These are phyloP conservation scores for Trypanosoma rangeli DNA, from an alignment of 208 protist species.

Conservation along the genomic window DNA sequence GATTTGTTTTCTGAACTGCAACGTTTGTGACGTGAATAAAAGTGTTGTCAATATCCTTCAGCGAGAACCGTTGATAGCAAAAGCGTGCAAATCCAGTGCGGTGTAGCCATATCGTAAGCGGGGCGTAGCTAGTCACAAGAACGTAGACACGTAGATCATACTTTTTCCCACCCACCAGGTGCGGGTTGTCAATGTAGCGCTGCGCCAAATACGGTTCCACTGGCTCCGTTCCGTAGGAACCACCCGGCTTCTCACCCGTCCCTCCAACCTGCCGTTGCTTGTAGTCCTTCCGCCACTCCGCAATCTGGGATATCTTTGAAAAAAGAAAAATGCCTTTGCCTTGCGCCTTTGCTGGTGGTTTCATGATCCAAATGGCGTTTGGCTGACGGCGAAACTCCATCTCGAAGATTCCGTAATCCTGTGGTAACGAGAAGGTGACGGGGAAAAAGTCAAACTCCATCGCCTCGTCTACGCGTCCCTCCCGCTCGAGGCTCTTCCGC, in stretches of 20 bases:
- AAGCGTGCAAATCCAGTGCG: conserved; percentile 92
- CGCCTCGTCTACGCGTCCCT: conserved; percentile 81
- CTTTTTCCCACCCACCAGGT: conserved; percentile 93
- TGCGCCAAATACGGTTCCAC: conserved; percentile 88
- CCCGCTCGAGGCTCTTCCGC: conserved; percentile 83
- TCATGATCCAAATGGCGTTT: conserved; percentile 96
- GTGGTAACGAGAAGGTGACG: conserved; percentile 92
- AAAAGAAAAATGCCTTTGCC: conserved; percentile 98
- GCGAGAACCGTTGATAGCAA: conserved; percentile 90
- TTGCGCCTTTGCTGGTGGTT: conserved; percentile 95
- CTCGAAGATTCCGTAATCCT: conserved; percentile 95
- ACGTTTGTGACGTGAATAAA: conserved; percentile 98
- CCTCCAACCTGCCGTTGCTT: conserved; percentile 47
- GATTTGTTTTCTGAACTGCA: conserved; percentile 95
- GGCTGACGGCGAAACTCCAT: conserved; percentile 93
- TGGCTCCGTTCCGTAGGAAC: conserved; percentile 39
- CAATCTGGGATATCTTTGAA: conserved; percentile 94
- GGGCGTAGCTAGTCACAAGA: conserved; percentile 83
- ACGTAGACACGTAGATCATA: conserved; percentile 95
- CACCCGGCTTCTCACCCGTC: conserved; percentile 25
- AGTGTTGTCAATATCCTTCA: conserved; percentile 91
- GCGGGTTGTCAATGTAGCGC: conserved; percentile 91
- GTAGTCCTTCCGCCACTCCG: conserved; percentile 92
- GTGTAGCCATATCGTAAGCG: conserved; percentile 90
- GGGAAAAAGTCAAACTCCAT: conserved; percentile 94